Conservation (phyloP, 1,139 yeast genomes). For the Taphrina wiesneri region DNA sequence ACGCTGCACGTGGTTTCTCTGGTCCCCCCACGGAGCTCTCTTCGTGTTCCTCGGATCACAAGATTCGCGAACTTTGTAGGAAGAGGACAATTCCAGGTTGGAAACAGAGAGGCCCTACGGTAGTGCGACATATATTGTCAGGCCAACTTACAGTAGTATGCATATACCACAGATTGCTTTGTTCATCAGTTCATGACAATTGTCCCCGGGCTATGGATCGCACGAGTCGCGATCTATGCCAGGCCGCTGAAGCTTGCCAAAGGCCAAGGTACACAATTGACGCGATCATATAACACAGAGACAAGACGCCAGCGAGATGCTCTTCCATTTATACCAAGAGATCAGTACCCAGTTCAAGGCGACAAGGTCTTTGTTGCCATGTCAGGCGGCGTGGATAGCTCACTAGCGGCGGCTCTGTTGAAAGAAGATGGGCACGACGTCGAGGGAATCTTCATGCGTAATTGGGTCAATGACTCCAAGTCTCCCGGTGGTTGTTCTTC, state of each 20-base stretch:
- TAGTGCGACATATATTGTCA: too few relatives aligned
- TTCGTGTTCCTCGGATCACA: too few relatives aligned
- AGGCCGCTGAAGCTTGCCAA: not conserved
- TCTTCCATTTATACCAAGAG: conserved; percentile 5
- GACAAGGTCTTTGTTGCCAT: conserved; percentile 66
- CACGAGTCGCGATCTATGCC: not conserved
- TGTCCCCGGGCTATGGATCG: not conserved
- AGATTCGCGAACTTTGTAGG: too few relatives aligned
- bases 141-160: not conserved
- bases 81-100: too few relatives aligned
- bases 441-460: conserved; percentile 37
- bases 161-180: not conserved
- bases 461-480: conserved; percentile 35
- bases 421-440: conserved; percentile 43
- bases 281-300: not conserved
- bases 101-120: too few relatives aligned
- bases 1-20: too few relatives aligned
- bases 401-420: conserved; percentile 78
- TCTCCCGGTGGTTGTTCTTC: conserved; percentile 45
- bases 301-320: not conserved
- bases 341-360: conserved; percentile 15
- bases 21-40: too few relatives aligned
- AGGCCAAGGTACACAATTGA: not conserved
- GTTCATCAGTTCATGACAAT: not conserved
- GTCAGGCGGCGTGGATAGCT: conserved; percentile 97